Conservation (phyloP, 2,329 filamentous ascomycete species). For the Colletotrichum gloeosporioides region DNA sequence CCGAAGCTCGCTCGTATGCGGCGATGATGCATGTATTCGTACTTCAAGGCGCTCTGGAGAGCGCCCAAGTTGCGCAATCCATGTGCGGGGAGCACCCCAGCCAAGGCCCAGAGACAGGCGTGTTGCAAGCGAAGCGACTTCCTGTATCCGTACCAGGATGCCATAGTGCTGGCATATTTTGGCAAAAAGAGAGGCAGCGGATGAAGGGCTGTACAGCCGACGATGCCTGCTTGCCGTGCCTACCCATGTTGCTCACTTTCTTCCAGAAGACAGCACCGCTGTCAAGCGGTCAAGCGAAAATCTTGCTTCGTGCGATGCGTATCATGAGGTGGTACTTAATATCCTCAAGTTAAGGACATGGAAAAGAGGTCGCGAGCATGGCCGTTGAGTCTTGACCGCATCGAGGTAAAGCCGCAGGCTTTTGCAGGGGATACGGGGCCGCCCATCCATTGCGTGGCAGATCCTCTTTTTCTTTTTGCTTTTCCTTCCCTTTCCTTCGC, state of each 20-base stretch:
- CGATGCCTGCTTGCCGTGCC: neutral
- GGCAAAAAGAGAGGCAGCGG: neutral
- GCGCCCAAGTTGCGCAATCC: neutral
- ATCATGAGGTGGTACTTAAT: slow-evolving; percentile 18
- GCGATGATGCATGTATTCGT: neutral
- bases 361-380: neutral
- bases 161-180: neutral
- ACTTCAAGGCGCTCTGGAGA: neutral
- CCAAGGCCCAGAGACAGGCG: neutral
- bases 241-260: neutral
- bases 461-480: neutral
- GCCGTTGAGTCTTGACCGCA: slow-evolving; percentile 13
- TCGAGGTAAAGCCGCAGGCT: slow-evolving; percentile 13
- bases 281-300: neutral
- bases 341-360: slow-evolving; percentile 16
- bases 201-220: neutral
- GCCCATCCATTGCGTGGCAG: slow-evolving; percentile 6
- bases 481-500: neutral
- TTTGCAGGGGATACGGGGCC: slow-evolving; percentile 1
- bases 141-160: neutral
- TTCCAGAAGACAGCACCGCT: neutral
- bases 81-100: neutral
- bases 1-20: neutral
- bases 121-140: neutral
- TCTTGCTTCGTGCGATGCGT: neutral